Conservation (phyloP, 495 filamentous ascomycete species). For the Sphaerosporella brunnea region DNA sequence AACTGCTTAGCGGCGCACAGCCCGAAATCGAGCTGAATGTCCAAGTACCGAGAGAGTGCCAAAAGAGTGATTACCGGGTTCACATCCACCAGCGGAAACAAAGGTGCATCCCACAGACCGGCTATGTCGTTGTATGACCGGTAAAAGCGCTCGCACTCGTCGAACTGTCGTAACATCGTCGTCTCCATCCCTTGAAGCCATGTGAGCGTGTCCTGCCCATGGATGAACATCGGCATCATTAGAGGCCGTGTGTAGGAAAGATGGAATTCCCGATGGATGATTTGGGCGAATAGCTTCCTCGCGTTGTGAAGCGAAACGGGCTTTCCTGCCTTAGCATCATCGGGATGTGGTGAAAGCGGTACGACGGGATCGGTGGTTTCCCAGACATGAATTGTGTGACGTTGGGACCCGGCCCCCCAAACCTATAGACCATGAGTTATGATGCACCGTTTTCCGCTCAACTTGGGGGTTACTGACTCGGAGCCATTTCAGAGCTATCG, state of each 20-base stretch:
- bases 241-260: slow-evolving; percentile 9
- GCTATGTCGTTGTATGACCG: too few species aligned
- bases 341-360: slow-evolving; percentile 5
- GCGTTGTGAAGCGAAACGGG: background rate
- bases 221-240: slow-evolving; percentile 6
- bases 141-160: too few species aligned
- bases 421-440: slow-evolving; percentile 12
- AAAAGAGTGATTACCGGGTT: slow-evolving; percentile 19
- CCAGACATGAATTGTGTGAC: too few species aligned
- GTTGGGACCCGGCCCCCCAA: slow-evolving; percentile 21
- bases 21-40: slow-evolving; percentile 9
- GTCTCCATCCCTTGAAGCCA: background rate
- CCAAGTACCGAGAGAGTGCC: slow-evolving; percentile 5
- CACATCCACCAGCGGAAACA: slow-evolving; percentile 12
- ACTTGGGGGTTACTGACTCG: slow-evolving; percentile 10
- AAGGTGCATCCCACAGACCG: slow-evolving; percentile 9
- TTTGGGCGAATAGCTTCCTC: slow-evolving; percentile 9
- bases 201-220: background rate
- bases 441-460: too few species aligned
- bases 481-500: slow-evolving; percentile 17
- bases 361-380: background rate
- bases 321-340: background rate
- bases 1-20: slow-evolving; percentile 9
- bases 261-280: slow-evolving; percentile 12
- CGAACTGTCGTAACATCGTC: background rate